Percentiles rank a stretch among this genome's conserved stretches.
Conservation (phyloP, 2,329 filamentous ascomycete species). For the Phyllosticta citrichinensis region DNA sequence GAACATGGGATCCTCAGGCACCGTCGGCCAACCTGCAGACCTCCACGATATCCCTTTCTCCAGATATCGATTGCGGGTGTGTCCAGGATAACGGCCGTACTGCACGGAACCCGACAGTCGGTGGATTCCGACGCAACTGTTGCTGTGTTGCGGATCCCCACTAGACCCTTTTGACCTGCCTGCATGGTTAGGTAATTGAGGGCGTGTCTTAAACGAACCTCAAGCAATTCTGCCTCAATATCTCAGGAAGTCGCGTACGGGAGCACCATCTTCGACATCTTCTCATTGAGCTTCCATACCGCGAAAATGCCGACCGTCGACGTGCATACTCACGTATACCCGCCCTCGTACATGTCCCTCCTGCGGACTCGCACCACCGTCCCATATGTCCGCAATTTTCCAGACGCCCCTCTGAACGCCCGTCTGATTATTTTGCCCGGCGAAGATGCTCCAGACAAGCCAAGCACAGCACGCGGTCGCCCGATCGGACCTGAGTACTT, state of each 20-base stretch:
- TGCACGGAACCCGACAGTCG: not conserved
- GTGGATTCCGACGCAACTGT: not conserved
- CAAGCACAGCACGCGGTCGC: constrained; percentile 54
- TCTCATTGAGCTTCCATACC: not conserved
- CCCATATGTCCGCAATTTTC: constrained; percentile 61
- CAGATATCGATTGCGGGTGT: not conserved
- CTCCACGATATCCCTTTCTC: no score
- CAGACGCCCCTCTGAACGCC: constrained; percentile 40
- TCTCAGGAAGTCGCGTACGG: not conserved
- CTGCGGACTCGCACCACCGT: constrained; percentile 49
- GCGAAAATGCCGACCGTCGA: constrained; percentile 40
- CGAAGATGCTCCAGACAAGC: constrained; percentile 44
- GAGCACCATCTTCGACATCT: not conserved
- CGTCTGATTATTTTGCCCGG: constrained; percentile 58
- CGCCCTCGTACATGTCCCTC: constrained; percentile 48
- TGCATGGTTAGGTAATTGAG: not conserved
- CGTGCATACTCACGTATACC: constrained; percentile 55
- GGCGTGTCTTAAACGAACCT: not conserved
- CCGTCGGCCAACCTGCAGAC: not conserved
- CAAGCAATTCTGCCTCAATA: not conserved
- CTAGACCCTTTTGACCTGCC: not conserved
- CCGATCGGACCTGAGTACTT: constrained; percentile 79
- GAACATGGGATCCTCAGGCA: not conserved
- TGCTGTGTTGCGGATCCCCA: not conserved
- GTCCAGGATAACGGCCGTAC: not conserved